Conservation (phyloP, 2,329 filamentous ascomycete genomes). For the Stagonosporopsis vannaccii region DNA sequence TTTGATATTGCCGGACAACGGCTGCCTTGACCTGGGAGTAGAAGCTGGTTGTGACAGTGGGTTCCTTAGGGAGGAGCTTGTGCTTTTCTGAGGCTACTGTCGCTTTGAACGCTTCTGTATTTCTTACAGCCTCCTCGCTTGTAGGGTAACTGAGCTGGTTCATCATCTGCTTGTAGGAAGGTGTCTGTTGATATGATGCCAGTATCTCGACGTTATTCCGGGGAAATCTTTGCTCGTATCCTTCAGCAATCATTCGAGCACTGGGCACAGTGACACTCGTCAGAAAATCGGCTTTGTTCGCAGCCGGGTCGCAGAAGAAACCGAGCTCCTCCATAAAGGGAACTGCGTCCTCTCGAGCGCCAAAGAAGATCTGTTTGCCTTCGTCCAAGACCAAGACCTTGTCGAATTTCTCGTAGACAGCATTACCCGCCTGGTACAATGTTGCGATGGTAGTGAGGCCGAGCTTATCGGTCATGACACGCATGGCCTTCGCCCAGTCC, state of each 20-base stretch:
- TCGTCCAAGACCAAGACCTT: conserved; percentile 75
- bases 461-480: conserved; percentile 57
- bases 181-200: neutral
- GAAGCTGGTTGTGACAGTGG: conserved; percentile 51
- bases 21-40: neutral
- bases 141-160: conserved; percentile 65
- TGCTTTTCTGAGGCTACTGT: conserved; percentile 9
- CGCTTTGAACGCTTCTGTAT: conserved; percentile 55
- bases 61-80: conserved; percentile 12
- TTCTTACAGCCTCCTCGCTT: conserved; percentile 51
- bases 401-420: conserved; percentile 61
- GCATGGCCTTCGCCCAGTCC: conserved; percentile 61
- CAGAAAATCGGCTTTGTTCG: conserved; percentile 76
- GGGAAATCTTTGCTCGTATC: conserved; percentile 41
- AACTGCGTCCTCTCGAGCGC: conserved; percentile 64
- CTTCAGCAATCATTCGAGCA: conserved; percentile 21
- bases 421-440: conserved; percentile 55
- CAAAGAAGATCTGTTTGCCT: conserved; percentile 77
- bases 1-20: conserved; percentile 66
- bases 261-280: conserved; percentile 68
- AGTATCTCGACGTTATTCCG: neutral
- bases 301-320: conserved; percentile 66
- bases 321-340: conserved; percentile 72
- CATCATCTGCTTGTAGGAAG: conserved; percentile 52
- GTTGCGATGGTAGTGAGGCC: conserved; percentile 60